Evolutionary conservation across 169 alveolate species (phyloP).

Genomic region (Plasmodium knowlesi): DNA sequence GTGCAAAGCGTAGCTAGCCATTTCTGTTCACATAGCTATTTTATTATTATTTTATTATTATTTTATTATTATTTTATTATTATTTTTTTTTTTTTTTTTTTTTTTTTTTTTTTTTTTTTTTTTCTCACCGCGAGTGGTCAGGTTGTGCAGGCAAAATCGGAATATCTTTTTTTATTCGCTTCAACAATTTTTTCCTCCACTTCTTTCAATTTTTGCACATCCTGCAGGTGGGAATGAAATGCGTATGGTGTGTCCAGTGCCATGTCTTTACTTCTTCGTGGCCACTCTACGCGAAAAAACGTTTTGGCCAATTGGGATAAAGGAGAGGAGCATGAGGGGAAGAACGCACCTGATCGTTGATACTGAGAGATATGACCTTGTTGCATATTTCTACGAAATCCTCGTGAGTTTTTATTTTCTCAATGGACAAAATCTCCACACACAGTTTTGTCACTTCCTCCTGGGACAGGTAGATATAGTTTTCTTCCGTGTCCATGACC

Average conservation of each 20-base stretch:
- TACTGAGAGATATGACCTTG: conserved; percentile 48
- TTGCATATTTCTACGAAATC: conserved; percentile 65
- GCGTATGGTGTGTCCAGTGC: background rate
- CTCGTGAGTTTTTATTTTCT: conserved; percentile 51
- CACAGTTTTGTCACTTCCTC: conserved; percentile 61
- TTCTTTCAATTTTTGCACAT: conserved; percentile 61
- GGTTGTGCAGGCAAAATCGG: conserved; percentile 12
- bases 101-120: conserved; percentile 16
- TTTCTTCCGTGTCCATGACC: conserved; percentile 55
- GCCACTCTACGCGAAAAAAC: background rate
- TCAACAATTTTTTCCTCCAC: conserved; percentile 65
- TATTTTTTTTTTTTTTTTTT: background rate
- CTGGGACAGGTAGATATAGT: conserved; percentile 70
- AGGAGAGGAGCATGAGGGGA: background rate
- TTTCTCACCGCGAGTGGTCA: background rate
- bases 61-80: background rate
- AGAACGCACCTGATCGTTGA: conserved; percentile 50
- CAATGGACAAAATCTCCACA: conserved; percentile 43
- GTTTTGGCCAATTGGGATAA: background rate
- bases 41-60: background rate
- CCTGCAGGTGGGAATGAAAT: conserved; percentile 7
- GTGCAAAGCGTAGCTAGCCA: background rate
- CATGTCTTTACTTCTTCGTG: background rate
- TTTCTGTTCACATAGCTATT: background rate
- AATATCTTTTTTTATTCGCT: conserved; percentile 59